A percentile compares a stretch with the other conserved stretches of the same genome.
Conservation (phyloP, 768 basidiomycete species). For the Hysterangium stoloniferum region DNA sequence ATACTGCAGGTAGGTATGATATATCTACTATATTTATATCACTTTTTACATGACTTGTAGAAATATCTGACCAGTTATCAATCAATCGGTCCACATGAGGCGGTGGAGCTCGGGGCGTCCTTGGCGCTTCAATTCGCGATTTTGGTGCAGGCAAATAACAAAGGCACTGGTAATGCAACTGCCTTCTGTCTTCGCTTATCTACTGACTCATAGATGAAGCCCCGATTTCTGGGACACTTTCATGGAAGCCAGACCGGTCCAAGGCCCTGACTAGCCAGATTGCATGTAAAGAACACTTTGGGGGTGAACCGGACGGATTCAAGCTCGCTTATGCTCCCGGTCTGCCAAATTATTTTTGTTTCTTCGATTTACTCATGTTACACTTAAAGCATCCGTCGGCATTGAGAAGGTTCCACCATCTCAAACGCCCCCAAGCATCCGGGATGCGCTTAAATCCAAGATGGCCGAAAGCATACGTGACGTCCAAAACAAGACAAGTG, state of each 20-base stretch:
- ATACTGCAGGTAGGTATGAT: conserved; percentile 68
- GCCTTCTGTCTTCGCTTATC: conserved; percentile 3
- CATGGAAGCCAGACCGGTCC: conserved; percentile 71
- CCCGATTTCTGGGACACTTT: conserved; percentile 15
- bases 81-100: conserved; percentile 57
- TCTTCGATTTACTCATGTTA: neutral
- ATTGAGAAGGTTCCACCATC: conserved; percentile 57
- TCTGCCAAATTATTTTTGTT: conserved; percentile 22
- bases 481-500: conserved; percentile 63
- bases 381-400: conserved; percentile 29
- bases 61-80: conserved; percentile 82
- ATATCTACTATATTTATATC: conserved; percentile 9
- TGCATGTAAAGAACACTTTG: conserved; percentile 84
- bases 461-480: conserved; percentile 59
- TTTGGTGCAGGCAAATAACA: conserved; percentile 66
- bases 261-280: conserved; percentile 79
- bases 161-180: conserved; percentile 54
- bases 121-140: conserved; percentile 83
- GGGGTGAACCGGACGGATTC: conserved; percentile 79
- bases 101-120: conserved; percentile 86
- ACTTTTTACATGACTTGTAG: conserved; percentile 31
- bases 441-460: conserved; percentile 58
- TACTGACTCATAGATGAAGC: conserved; percentile 36
- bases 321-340: conserved; percentile 61
- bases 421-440: conserved; percentile 49